phyloP scores from a whole-genome alignment of 176 grass and related monocot genomes.

The Themeda triandra region DNA sequence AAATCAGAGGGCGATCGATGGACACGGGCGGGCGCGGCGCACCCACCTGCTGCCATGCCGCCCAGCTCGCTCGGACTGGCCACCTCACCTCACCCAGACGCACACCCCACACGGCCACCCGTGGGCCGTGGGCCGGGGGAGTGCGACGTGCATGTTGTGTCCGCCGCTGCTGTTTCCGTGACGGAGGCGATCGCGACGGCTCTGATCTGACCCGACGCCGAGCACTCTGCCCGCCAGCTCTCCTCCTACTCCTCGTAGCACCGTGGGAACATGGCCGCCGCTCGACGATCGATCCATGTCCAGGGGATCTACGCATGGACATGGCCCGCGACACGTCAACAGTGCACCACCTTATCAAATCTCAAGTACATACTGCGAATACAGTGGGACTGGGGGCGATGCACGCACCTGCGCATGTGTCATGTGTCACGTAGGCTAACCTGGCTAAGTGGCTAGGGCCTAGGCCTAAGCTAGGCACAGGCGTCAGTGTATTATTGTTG shows the following conservation, averaged over 20 bases:
- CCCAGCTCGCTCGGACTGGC: not conserved
- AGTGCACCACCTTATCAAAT: not conserved
- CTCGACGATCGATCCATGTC: not conserved
- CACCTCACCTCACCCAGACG: too few relatives aligned
- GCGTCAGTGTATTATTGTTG: not conserved
- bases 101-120: not conserved
- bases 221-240: not conserved
- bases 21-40: not conserved
- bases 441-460: not conserved
- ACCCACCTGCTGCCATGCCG: constrained; percentile 17
- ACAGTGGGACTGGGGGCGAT: not conserved
- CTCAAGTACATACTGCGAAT: not conserved
- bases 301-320: not conserved
- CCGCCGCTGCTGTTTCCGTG: not conserved
- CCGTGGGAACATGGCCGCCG: not conserved
- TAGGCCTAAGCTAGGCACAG: not conserved
- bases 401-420: not conserved
- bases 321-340: not conserved
- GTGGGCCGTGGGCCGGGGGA: not conserved
- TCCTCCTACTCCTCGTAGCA: too few relatives aligned
- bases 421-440: not conserved
- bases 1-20: not conserved
- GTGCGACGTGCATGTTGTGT: not conserved
- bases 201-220: constrained; percentile 1
- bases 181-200: not conserved